These are phyloP conservation scores for Ochetophila trinervis DNA, from an alignment of 306 rosid species.

Conservation along the genomic window DNA sequence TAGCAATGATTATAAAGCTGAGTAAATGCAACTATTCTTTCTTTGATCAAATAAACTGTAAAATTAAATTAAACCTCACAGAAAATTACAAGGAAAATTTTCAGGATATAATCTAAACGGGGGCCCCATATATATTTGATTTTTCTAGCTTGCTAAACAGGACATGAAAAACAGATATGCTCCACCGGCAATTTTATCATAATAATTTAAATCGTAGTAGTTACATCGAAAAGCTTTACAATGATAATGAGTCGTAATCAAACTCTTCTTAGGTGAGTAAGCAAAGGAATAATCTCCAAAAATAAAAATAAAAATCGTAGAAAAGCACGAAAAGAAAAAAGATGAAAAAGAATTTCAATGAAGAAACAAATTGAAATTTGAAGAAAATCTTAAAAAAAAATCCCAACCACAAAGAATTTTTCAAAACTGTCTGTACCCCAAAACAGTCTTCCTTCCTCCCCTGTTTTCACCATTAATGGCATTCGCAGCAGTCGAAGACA, in stretches of 20 bases:
- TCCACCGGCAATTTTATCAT: neutral
- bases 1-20: too few relatives aligned
- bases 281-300: neutral
- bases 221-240: constrained; percentile 9
- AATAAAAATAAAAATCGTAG: neutral
- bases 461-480: constrained; percentile 67
- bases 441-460: constrained; percentile 42
- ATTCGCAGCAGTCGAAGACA: constrained; percentile 52
- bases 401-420: neutral
- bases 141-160: neutral
- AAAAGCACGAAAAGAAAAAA: neutral
- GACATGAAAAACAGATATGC: neutral
- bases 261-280: neutral
- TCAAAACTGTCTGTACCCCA: constrained; percentile 55
- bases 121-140: too few relatives aligned
- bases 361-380: neutral
- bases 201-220: neutral
- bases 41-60: neutral
- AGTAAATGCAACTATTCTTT: neutral
- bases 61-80: too few relatives aligned
- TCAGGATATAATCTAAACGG: too few relatives aligned
- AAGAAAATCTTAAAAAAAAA: neutral
- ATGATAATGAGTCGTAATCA: neutral
- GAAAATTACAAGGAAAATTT: too few relatives aligned
- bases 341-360: neutral